Percentiles rank a stretch among this genome's conserved stretches.
These are phyloP conservation scores for Cryptosporidium xiaoi DNA, from an alignment of 169 alveolate species.

Conservation along the genomic window DNA sequence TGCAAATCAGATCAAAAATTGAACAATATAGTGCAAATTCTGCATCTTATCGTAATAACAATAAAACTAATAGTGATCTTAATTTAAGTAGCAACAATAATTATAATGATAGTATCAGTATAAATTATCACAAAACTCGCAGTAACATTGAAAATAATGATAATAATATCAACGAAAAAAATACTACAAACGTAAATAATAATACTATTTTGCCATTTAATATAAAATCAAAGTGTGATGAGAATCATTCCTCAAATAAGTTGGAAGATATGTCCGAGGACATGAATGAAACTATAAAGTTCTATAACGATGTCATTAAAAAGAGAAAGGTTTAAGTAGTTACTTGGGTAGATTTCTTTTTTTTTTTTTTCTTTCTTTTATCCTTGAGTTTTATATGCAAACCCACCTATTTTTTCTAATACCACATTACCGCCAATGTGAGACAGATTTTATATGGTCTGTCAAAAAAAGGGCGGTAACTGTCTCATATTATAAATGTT, in stretches of 20 bases:
- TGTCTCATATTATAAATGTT: no score
- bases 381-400: not conserved
- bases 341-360: not conserved
- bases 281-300: conserved; percentile 26
- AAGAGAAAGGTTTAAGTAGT: conserved; percentile 28
- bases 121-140: not conserved
- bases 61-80: not conserved
- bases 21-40: conserved; percentile 2
- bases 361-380: not conserved
- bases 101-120: not conserved
- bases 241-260: not conserved
- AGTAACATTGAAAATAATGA: not conserved
- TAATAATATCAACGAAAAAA: not conserved
- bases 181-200: not conserved
- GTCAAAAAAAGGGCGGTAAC: no score
- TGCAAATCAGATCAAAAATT: conserved; percentile 35
- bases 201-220: not conserved
- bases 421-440: no score
- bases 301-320: conserved; percentile 24
- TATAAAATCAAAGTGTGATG: not conserved
- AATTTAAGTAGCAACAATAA: no score
- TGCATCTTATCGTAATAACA: not conserved
- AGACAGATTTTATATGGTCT: no score
- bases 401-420: no score
- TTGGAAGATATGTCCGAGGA: not conserved